Evolutionary conservation across 139 green algal species (phyloP).

Genomic region (Microglena sp.): DNA sequence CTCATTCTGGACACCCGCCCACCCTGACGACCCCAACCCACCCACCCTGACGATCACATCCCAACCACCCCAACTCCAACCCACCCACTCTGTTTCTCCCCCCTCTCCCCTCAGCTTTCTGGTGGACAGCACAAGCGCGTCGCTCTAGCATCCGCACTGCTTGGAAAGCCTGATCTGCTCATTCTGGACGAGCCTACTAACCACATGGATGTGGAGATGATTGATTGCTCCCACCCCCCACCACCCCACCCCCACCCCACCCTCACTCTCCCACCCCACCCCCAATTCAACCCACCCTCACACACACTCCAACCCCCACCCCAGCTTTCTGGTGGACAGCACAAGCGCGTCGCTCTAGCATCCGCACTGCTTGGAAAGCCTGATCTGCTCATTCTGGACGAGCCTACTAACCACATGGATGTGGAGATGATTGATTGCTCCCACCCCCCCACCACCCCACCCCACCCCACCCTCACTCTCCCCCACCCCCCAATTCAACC

Average conservation of each 20-base stretch:
- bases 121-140: slow-evolving; percentile 62
- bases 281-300: no score
- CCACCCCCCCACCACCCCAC: no score
- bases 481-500: no score
- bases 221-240: background rate
- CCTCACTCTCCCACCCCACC: no score
- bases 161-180: slow-evolving; percentile 57
- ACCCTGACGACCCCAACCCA: no score
- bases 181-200: slow-evolving; percentile 74
- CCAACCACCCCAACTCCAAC: no score
- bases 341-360: slow-evolving; percentile 58
- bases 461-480: no score
- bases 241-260: no score
- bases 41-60: no score
- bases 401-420: slow-evolving; percentile 71
- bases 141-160: slow-evolving; percentile 56
- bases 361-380: slow-evolving; percentile 48
- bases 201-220: slow-evolving; percentile 45
- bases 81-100: no score
- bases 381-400: slow-evolving; percentile 69
- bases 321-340: slow-evolving; percentile 58
- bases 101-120: slow-evolving; percentile 21
- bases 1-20: slow-evolving; percentile 70
- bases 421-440: no score
- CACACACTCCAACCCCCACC: no score